A percentile compares a stretch with the other conserved stretches of the same genome.
Conservation (phyloP, 176 grass and related monocot genomes). For the Bothriochloa decipiens region DNA sequence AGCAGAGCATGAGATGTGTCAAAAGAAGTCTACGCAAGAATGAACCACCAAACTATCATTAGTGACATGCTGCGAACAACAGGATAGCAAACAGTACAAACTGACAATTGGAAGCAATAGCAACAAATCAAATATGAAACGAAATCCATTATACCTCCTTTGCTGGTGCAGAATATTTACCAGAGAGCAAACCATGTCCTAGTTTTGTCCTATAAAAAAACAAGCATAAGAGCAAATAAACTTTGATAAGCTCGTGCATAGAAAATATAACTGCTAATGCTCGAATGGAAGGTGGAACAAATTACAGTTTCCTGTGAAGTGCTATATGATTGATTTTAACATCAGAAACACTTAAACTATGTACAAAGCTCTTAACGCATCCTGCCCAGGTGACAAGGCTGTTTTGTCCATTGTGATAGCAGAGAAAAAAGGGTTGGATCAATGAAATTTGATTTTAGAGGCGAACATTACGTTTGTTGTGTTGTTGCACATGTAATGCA, state of each 20-base stretch:
- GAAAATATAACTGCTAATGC: background rate
- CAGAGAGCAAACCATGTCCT: conserved; percentile 88
- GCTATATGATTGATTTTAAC: conserved; percentile 12
- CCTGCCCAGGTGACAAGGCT: background rate
- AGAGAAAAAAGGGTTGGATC: conserved; percentile 9
- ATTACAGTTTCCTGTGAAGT: background rate
- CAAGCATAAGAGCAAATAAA: background rate
- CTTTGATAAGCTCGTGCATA: background rate
- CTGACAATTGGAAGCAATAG: conserved; percentile 5
- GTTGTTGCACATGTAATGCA: conserved; percentile 14
- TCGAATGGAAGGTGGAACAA: background rate
- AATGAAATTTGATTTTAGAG: conserved; percentile 12
- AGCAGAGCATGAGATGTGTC: background rate
- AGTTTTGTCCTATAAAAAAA: conserved; percentile 77
- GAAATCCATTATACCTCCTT: conserved; percentile 62
- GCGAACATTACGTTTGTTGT: background rate
- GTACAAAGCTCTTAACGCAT: background rate
- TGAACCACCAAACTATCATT: background rate
- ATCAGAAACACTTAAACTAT: background rate
- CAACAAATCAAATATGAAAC: conserved; percentile 16
- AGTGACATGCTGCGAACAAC: background rate
- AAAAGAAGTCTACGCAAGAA: conserved; percentile 3
- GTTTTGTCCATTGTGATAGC: background rate
- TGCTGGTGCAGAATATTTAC: conserved; percentile 72
- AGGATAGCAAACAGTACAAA: conserved; percentile 3